These are phyloP conservation scores for Mycena belliarum DNA, from an alignment of 768 basidiomycete species.

Conservation along the genomic window DNA sequence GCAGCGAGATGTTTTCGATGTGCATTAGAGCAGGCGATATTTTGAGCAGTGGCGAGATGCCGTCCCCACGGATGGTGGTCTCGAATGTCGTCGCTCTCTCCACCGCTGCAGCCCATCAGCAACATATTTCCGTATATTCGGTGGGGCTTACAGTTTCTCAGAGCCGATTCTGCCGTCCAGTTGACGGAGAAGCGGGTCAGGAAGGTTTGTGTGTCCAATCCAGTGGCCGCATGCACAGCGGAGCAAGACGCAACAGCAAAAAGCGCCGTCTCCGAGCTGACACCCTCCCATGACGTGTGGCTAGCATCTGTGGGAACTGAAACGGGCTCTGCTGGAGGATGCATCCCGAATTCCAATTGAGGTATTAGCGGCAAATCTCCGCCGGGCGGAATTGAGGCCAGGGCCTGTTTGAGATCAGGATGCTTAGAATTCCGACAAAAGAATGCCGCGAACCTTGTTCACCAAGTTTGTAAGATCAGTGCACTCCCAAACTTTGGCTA, in stretches of 20 bases:
- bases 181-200: conserved; percentile 51
- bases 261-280: conserved; percentile 59
- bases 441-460: conserved; percentile 49
- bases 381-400: conserved; percentile 39
- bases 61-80: conserved; percentile 59
- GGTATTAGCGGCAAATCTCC: conserved; percentile 15
- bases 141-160: conserved; percentile 67
- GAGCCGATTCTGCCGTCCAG: conserved; percentile 78
- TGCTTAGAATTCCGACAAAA: conserved; percentile 10
- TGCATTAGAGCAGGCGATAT: conserved; percentile 88
- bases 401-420: conserved; percentile 37
- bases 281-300: conserved; percentile 37
- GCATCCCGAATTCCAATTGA: conserved; percentile 35
- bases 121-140: not conserved
- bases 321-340: conserved; percentile 47
- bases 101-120: conserved; percentile 41
- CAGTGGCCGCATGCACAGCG: conserved; percentile 62
- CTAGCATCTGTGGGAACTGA: conserved; percentile 38
- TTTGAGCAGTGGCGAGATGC: conserved; percentile 72
- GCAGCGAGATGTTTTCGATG: conserved; percentile 86
- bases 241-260: conserved; percentile 51
- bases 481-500: conserved; percentile 75
- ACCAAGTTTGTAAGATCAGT: conserved; percentile 52
- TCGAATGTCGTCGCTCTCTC: conserved; percentile 58
- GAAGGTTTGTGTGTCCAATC: conserved; percentile 59